These are phyloP conservation scores for Carex kokanica DNA, from an alignment of 176 grass and related monocot species.

Conservation along the genomic window DNA sequence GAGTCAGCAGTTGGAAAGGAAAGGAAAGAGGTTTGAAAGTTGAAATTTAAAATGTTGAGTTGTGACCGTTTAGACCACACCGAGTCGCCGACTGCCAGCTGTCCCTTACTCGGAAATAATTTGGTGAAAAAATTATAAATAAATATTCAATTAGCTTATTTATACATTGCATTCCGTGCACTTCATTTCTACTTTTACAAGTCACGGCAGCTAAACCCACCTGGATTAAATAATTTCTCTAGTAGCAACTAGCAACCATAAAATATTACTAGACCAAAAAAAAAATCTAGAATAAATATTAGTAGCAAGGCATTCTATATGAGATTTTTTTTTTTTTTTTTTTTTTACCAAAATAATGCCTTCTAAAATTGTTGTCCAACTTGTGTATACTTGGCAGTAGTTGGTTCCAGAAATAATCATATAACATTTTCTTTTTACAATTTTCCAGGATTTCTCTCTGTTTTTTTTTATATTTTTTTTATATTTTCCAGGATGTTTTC, in stretches of 20 bases:
- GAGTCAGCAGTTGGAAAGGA: constrained; percentile 24
- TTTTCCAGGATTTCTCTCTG: neutral
- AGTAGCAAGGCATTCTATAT: neutral
- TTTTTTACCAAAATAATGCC: neutral
- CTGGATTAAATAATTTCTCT: constrained; percentile 6
- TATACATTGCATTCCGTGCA: neutral
- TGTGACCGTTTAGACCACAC: constrained; percentile 22
- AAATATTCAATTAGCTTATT: neutral
- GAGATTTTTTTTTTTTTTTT: too few species aligned
- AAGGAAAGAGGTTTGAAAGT: constrained; percentile 22
- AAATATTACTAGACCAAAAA: neutral
- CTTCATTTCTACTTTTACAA: constrained; percentile 6
- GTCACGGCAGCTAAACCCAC: neutral
- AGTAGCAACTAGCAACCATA: neutral
- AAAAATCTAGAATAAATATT: neutral
- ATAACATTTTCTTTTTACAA: neutral
- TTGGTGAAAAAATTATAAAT: neutral
- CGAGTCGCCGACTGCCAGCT: constrained; percentile 12
- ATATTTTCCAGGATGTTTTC: constrained; percentile 13
- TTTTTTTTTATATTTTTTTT: neutral
- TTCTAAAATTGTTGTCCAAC: neutral
- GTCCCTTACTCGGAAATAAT: constrained; percentile 1
- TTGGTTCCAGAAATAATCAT: neutral
- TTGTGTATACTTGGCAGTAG: neutral
- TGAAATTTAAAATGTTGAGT: constrained; percentile 9